phyloP scores from a whole-genome alignment of 1,284 basidiomycete species.

The Caloboletus inedulis region DNA sequence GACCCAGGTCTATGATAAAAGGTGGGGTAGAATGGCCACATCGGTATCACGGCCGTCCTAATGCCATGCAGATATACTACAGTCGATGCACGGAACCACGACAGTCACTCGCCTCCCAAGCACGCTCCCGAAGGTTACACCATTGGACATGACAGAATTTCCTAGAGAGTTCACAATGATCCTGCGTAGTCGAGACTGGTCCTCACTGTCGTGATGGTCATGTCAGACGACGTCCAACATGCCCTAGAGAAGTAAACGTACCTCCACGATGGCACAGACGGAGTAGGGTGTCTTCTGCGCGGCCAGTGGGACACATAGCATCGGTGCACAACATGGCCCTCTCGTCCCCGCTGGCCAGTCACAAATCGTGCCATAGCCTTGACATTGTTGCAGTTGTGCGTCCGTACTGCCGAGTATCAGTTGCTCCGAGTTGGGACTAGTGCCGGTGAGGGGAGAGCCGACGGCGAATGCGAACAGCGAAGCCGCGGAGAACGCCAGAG shows the following conservation, averaged over 20 bases:
- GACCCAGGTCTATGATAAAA: no score
- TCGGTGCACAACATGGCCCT: neutral
- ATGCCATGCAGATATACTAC: neutral
- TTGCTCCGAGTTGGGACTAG: conserved; percentile 11
- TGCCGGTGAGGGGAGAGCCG: conserved; percentile 10
- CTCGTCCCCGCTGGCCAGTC: conserved; percentile 11
- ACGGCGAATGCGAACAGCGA: conserved; percentile 5
- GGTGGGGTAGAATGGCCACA: no score
- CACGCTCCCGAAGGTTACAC: neutral
- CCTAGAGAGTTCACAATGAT: no score
- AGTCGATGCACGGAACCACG: neutral
- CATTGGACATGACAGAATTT: neutral
- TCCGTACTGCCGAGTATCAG: neutral
- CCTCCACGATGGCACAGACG: neutral
- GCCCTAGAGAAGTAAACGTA: neutral
- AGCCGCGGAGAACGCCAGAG: neutral
- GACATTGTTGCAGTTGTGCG: neutral
- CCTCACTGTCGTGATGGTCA: neutral
- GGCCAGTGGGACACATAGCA: neutral
- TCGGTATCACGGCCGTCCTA: neutral
- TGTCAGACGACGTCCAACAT: neutral
- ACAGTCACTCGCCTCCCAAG: neutral
- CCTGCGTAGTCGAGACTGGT: neutral
- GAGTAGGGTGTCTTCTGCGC: neutral
- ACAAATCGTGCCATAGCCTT: conserved; percentile 1